Percentiles rank a stretch among this genome's conserved stretches.
phyloP scores from a whole-genome alignment of 75 land plant genomes.

The Pinus taeda region DNA sequence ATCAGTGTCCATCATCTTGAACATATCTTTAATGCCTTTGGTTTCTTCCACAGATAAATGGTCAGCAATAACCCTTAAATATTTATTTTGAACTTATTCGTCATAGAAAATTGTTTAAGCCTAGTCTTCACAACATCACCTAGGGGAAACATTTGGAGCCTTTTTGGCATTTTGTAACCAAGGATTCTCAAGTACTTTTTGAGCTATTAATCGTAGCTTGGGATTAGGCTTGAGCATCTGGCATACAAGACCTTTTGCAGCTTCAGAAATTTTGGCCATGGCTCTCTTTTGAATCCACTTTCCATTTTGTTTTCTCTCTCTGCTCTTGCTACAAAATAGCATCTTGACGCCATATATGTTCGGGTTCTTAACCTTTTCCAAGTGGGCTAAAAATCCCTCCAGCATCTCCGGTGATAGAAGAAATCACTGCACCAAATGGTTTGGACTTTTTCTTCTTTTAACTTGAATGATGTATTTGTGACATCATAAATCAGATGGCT shows the following conservation, averaged over 20 bases:
- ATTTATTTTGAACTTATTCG: conserved; percentile 48
- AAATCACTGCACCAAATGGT: conserved; percentile 31
- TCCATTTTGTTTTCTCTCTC: no score
- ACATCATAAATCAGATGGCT: conserved; percentile 47
- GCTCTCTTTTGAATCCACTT: conserved; percentile 49
- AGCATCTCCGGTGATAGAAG: conserved; percentile 16
- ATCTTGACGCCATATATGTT: conserved; percentile 39
- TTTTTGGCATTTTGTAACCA: conserved; percentile 62
- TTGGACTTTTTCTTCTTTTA: conserved; percentile 86
- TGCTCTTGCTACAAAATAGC: no score
- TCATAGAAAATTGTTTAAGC: conserved; percentile 54
- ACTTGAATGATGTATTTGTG: conserved; percentile 38
- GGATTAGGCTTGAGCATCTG: conserved; percentile 70
- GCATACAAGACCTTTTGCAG: conserved; percentile 47
- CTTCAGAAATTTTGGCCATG: conserved; percentile 69
- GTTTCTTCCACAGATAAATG: conserved; percentile 54
- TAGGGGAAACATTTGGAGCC: conserved; percentile 60
- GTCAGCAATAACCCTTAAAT: conserved; percentile 48
- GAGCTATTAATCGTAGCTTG: conserved; percentile 46
- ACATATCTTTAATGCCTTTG: conserved; percentile 42
- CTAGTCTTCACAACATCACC: conserved; percentile 57
- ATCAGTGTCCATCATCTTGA: conserved; percentile 45
- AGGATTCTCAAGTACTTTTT: conserved; percentile 59
- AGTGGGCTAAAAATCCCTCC: conserved; percentile 4
- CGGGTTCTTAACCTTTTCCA: conserved; percentile 42